phyloP scores from a whole-genome alignment of 306 rosid genomes.

The Medicago lupulina region DNA sequence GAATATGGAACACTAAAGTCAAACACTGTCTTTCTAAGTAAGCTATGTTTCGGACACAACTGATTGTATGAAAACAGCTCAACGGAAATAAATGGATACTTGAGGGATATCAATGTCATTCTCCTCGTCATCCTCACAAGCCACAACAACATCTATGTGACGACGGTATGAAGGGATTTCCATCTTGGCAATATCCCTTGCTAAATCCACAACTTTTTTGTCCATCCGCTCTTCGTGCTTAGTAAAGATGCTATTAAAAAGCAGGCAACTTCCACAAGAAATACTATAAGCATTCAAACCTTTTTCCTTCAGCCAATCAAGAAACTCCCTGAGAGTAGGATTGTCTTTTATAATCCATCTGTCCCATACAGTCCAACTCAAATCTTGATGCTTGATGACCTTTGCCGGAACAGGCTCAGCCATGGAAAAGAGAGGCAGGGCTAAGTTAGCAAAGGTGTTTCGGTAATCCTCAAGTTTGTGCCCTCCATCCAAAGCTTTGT shows the following conservation, averaged over 20 bases:
- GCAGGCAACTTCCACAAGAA: constrained; percentile 82
- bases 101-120: constrained; percentile 89
- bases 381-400: constrained; percentile 73
- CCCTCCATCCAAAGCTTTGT: constrained; percentile 79
- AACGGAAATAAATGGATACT: constrained; percentile 84
- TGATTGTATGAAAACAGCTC: constrained; percentile 46
- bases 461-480: constrained; percentile 90
- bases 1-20: constrained; percentile 21
- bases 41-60: constrained; percentile 38
- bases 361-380: constrained; percentile 99
- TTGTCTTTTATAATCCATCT: constrained; percentile 77
- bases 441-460: constrained; percentile 89
- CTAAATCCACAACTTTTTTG: constrained; percentile 78
- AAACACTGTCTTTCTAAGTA: constrained; percentile 41
- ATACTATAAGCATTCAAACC: constrained; percentile 88
- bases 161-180: constrained; percentile 75
- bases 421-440: constrained; percentile 85
- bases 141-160: constrained; percentile 87
- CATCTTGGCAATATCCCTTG: constrained; percentile 77
- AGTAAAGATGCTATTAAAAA: constrained; percentile 77
- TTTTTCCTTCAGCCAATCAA: constrained; percentile 72
- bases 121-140: constrained; percentile 92
- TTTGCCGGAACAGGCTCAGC: constrained; percentile 97
- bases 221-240: constrained; percentile 82
- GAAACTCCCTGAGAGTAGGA: constrained; percentile 81